Base-by-base conservation (phyloP, 176 grass and related monocot genomes). In the Saccharum officinarum region DNA sequence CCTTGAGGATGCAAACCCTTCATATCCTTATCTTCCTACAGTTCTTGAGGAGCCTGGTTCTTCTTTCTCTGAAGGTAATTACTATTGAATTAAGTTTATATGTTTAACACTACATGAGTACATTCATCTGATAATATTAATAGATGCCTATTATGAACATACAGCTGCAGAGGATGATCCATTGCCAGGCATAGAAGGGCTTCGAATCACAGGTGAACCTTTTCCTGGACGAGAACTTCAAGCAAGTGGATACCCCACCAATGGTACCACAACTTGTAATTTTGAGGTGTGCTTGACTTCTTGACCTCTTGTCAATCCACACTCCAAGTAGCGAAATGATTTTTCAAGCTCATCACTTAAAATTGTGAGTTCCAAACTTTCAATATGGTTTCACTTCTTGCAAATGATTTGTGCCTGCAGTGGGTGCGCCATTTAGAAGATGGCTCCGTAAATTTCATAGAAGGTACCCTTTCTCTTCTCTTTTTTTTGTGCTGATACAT, bases 371-470 rank as follows among this genome's bases (percentile, higher is more conserved):
- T 67, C 34, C 12, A 79, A 69, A 81, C 7, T 55, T 86, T 41
- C 28, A 81, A 84, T 64, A 46, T 50, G 14, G 30, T 89, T 78
- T 52, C 54, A 46, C 44, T 71, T 42, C 70, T 67, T 65, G 34
- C 25, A 36, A 83, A 52, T 76, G 57, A 20, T 73, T 71, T 85
- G 38, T 49, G 3, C 88, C 6, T 88, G 83, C 87, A 98, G 97
- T 98, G 93, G 97, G 97, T 98, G 71, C 91, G 96, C 4, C 75
- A 91, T 90, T 83, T 94, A 82, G 96, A 95, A 73, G 96, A 98
- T 84, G 96, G 96, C 67, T 98, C 96, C 11, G 78, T 98, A 67
- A 91, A 92, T 78, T 98, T 92, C 76, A 95, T 98, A 77, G 93
- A 98, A 50, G 96, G 96, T 98, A 87, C 16, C 52, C 14, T 83